These are phyloP conservation scores for Otatea glauca DNA, from an alignment of 176 grass and related monocot species.

Conservation along the genomic window DNA sequence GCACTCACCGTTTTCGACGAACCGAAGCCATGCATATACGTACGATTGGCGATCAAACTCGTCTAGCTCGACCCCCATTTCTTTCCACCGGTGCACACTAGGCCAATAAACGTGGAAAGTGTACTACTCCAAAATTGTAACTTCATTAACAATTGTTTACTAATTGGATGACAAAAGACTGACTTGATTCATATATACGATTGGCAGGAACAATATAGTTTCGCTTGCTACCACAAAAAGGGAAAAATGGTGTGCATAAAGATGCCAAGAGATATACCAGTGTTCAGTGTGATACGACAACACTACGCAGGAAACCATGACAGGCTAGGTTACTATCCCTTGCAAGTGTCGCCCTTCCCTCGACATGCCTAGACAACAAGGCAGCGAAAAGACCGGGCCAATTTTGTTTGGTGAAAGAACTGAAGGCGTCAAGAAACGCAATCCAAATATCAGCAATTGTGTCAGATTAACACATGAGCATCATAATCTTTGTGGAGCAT, in stretches of 20 bases:
- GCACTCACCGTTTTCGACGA: no score
- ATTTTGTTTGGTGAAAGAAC: constrained; percentile 8
- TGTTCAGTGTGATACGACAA: no score
- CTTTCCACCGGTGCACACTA: neutral
- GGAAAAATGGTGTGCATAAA: neutral
- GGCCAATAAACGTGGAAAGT: neutral
- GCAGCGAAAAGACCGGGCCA: neutral
- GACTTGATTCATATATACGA: constrained; percentile 8
- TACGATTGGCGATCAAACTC: neutral
- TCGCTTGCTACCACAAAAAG: neutral
- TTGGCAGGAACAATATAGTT: neutral
- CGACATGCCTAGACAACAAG: neutral
- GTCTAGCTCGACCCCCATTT: neutral
- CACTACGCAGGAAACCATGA: neutral
- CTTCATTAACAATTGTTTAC: neutral
- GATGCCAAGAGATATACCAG: neutral
- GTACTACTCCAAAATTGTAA: no score
- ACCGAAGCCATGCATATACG: no score
- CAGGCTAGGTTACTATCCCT: neutral
- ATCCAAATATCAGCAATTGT: no score
- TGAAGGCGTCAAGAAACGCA: neutral
- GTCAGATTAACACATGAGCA: no score
- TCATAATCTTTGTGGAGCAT: no score
- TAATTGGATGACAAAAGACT: constrained; percentile 12
- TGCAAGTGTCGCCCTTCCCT: constrained; percentile 16